Percentiles rank a stretch among this genome's conserved stretches.
phyloP scores from a whole-genome alignment of 306 rosid genomes.

The Cucurbita moschata region DNA sequence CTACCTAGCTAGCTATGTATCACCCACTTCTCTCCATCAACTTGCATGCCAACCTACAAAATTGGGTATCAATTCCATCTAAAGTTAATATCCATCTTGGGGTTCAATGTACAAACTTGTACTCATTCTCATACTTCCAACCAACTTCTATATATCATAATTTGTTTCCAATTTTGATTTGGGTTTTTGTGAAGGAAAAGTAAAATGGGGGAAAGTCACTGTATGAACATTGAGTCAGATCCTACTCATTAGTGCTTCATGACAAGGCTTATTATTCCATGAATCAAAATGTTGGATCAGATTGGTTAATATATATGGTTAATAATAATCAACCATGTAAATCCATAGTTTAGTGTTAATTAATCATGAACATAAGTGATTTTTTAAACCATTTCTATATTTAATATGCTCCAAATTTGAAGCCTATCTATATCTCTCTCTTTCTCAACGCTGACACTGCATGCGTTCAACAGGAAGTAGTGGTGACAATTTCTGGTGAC shows the following conservation, averaged over 20 bases:
- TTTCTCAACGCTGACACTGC: neutral
- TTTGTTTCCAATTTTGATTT: neutral
- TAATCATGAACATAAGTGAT: neutral
- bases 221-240: neutral
- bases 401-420: neutral
- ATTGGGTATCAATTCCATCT: neutral
- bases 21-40: neutral
- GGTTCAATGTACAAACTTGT: neutral
- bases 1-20: neutral
- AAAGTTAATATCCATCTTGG: neutral
- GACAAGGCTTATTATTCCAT: constrained; percentile 1
- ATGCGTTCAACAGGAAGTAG: neutral
- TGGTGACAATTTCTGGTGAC: neutral
- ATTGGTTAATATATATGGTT: neutral
- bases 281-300: neutral
- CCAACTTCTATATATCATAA: too few species aligned
- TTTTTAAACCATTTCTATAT: neutral
- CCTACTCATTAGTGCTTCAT: constrained; percentile 2
- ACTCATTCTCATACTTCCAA: too few species aligned
- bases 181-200: neutral
- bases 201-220: neutral
- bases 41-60: neutral
- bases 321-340: neutral
- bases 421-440: neutral
- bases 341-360: neutral